Base-by-base conservation (phyloP, 352 stramenopile genomes). In the Globisporangium nunn region DNA sequence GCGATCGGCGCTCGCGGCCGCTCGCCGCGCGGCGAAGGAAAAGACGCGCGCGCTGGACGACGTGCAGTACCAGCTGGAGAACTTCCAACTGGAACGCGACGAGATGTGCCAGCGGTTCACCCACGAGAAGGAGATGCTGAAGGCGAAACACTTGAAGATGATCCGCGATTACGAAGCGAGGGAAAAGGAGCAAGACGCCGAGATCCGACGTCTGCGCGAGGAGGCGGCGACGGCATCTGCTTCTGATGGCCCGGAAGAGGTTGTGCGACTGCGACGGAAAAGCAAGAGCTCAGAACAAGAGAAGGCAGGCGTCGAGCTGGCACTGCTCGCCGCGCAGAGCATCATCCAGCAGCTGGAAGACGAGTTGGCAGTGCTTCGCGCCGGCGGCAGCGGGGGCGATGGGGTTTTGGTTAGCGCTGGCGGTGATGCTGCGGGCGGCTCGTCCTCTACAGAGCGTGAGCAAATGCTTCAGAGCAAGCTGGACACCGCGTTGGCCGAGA, bases 401-500 rank as follows among this genome's bases (percentile, higher is more conserved):
- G 18, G n/a, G 5, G 17, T 8, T 15, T 48, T 48, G 43, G 5
- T 30, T 23, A 23, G 23, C 23, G 41, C 40, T 39, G 18, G 2
- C 28, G 43, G 33, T 15, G 46, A 12, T 8, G 59, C n/a, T 15
- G 4, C 39, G 8, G 64, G 46, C 39, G 54, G 53, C 18, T 56
- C 59, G 51, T 62, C 47, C 58, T 43, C 4, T 54, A 64, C 41
- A 41, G 67, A 53, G 33, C 33, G 33, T 8, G 33, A 37, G 33
- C 33, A 37, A 8, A 59, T 76, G 51, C 63, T 85, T 11, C 68
- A 84, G 50, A 79, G 70, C 29, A 47, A 85, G 31, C 51, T 91
- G 10, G 65, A 84, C 37, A 67, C 58, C 40, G 72, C 76, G 40
- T 49, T 91, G 10, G 70, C 61, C 29, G 76, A 88, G 51, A 88